phyloP scores from a whole-genome alignment of 257 asterid species.

The Solanum pimpinellifolium region DNA sequence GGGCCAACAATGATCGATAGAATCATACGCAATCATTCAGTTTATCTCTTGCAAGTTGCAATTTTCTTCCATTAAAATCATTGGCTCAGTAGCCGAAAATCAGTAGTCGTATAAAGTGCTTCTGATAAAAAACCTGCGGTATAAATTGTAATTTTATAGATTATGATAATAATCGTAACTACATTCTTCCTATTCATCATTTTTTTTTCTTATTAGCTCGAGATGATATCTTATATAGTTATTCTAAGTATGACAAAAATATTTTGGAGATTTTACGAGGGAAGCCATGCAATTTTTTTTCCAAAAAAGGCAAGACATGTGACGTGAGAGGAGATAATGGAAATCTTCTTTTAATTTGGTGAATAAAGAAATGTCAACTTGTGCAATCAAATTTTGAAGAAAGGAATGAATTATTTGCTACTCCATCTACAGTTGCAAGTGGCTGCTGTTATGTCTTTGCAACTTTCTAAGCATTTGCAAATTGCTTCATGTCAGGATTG shows the following conservation, averaged over 20 bases:
- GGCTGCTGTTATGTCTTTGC: neutral
- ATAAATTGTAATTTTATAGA: neutral
- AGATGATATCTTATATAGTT: too few species aligned
- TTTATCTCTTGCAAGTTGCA: conserved; percentile 5
- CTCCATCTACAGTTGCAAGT: neutral
- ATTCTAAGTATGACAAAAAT: too few species aligned
- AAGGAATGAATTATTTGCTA: neutral
- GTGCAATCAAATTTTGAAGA: neutral
- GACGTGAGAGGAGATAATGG: neutral
- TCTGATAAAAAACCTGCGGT: neutral
- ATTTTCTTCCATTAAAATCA: neutral
- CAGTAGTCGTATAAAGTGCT: neutral
- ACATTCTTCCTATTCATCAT: neutral
- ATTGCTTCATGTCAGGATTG: neutral
- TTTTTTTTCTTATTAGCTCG: neutral
- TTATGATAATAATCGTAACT: neutral
- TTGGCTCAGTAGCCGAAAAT: neutral
- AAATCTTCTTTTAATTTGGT: neutral
- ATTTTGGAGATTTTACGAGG: too few species aligned
- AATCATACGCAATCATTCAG: conserved; percentile 9
- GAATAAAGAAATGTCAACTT: neutral
- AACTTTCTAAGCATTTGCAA: neutral
- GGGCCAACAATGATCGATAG: neutral
- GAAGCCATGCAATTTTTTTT: neutral
- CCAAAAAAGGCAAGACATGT: neutral